Evolutionary conservation across 345 rosid genomes (phyloP).

Genomic region (Toxicodendron radicans): DNA sequence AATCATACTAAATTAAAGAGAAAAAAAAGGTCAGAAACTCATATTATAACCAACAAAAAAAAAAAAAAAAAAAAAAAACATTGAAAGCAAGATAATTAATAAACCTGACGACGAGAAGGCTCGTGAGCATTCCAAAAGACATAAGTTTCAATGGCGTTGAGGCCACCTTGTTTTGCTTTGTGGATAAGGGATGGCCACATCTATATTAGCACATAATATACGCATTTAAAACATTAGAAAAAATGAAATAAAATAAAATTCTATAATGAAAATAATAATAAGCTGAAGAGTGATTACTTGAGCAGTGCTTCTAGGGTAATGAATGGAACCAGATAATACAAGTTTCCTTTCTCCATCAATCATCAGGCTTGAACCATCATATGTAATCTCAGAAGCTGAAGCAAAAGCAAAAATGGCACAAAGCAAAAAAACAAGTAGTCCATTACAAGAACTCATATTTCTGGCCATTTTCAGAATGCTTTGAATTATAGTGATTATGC

Average conservation of each 20-base stretch:
- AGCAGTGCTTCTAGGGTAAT: constrained; percentile 57
- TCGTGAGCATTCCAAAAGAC: constrained; percentile 77
- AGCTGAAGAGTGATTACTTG: constrained; percentile 23
- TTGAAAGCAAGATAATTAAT: not conserved
- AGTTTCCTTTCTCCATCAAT: constrained; percentile 43
- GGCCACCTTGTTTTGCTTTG: constrained; percentile 56
- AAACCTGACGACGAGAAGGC: constrained; percentile 31
- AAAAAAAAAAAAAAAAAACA: not conserved
- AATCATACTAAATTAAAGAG: constrained; percentile 31
- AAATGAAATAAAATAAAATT: not conserved
- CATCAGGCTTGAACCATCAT: constrained; percentile 32
- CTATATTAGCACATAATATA: constrained; percentile 11
- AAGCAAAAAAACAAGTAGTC: not conserved
- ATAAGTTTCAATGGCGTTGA: constrained; percentile 66
- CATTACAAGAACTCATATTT: not conserved
- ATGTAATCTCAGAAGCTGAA: constrained; percentile 18
- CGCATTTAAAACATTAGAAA: not conserved
- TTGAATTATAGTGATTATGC: no score
- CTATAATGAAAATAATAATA: not conserved
- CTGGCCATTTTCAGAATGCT: not conserved
- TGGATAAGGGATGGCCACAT: constrained; percentile 42
- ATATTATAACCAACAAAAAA: not conserved
- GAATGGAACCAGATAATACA: constrained; percentile 51
- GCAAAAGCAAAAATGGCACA: not conserved
- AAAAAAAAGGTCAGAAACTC: not conserved